phyloP scores from a whole-genome alignment of 192 early-diverging fungal species.

The Backusella psychrophila region DNA sequence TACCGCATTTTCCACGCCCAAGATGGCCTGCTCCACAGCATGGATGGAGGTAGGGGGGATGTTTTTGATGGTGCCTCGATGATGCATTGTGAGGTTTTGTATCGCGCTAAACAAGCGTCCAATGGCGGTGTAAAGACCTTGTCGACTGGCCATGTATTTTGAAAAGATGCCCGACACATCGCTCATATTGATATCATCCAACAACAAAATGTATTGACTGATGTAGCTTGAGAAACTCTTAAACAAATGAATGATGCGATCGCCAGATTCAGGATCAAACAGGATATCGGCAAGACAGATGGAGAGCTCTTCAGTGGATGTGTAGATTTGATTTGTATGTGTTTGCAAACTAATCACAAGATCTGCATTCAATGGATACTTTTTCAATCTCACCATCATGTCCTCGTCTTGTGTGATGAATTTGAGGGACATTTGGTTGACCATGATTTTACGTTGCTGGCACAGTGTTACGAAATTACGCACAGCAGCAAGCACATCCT shows the following conservation, averaged over 20 bases:
- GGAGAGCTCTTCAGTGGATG: neutral
- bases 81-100: conserved; percentile 9
- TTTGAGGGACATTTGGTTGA: conserved; percentile 39
- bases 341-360: conserved; percentile 11
- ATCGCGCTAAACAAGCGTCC: conserved; percentile 19
- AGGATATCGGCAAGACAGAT: neutral
- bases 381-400: neutral
- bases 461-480: conserved; percentile 57
- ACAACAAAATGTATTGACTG: conserved; percentile 20
- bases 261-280: neutral
- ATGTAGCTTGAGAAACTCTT: conserved; percentile 8
- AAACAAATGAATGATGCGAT: conserved; percentile 2
- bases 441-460: conserved; percentile 30
- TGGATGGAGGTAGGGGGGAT: neutral
- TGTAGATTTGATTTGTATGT: conserved; percentile 15
- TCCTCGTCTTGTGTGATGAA: neutral
- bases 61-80: neutral
- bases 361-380: conserved; percentile 8
- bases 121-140: conserved; percentile 18
- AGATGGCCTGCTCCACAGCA: conserved; percentile 4
- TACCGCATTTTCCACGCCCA: conserved; percentile 3
- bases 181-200: conserved; percentile 20
- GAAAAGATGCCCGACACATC: neutral
- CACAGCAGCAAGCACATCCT: conserved; percentile 63
- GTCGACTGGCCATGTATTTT: neutral